Conservation (phyloP, 1,284 basidiomycete species). For the Ustilago trichophora region DNA sequence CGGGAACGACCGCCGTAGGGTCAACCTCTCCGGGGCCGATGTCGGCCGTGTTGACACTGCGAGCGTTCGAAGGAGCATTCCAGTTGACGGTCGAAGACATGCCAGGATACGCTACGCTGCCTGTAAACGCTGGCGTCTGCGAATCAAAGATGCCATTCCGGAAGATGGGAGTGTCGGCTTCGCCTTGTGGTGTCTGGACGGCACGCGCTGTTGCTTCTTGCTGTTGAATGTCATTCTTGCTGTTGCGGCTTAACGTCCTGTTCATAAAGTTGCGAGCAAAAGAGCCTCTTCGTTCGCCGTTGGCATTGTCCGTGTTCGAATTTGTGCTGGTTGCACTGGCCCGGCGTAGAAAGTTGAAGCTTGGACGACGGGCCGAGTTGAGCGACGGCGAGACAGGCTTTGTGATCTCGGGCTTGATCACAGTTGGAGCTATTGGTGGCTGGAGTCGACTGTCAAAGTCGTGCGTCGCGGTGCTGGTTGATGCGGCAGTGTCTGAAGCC, state of each 20-base stretch:
- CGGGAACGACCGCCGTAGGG: constrained; percentile 13
- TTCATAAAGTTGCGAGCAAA: constrained; percentile 37
- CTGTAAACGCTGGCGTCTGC: background rate
- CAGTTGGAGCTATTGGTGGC: constrained; percentile 14
- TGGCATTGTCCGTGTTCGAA: constrained; percentile 11
- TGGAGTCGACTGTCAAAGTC: background rate
- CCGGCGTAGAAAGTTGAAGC: constrained; percentile 38
- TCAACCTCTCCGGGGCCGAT: constrained; percentile 23
- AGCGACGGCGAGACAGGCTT: constrained; percentile 25
- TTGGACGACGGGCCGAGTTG: constrained; percentile 16
- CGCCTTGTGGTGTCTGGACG: background rate
- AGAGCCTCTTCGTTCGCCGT: constrained; percentile 23
- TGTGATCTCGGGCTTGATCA: constrained; percentile 11
- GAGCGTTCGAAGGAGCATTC: constrained; percentile 6
- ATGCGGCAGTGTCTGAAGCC: background rate
- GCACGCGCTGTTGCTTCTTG: background rate
- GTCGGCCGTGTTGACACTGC: background rate
- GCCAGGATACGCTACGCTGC: constrained; percentile 20
- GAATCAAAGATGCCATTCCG: constrained; percentile 28
- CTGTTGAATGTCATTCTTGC: constrained; percentile 12
- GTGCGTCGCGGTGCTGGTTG: background rate
- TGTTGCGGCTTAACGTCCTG: constrained; percentile 29
- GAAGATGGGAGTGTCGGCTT: constrained; percentile 12
- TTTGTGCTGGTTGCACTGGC: constrained; percentile 24
- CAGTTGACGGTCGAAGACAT: constrained; percentile 38